phyloP scores from a whole-genome alignment of 2,329 filamentous ascomycete genomes.

The Cytospora schulzeri region DNA sequence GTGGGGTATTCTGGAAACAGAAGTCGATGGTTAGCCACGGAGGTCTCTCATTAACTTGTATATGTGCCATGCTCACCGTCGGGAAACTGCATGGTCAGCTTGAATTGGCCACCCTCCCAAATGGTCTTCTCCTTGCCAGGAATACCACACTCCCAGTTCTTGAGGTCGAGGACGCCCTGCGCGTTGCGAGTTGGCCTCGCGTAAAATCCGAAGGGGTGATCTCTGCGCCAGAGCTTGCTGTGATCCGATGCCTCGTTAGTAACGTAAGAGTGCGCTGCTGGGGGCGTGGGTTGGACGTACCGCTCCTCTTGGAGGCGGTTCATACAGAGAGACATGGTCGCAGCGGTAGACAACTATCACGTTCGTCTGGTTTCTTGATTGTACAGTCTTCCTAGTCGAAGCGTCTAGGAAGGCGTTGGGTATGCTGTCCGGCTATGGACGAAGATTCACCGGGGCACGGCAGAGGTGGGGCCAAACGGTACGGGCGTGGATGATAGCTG shows the following conservation, averaged over 20 bases:
- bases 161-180: constrained; percentile 84
- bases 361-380: background rate
- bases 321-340: constrained; percentile 79
- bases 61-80: constrained; percentile 67
- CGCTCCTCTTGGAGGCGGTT: constrained; percentile 88
- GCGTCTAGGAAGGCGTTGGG: background rate
- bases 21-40: constrained; percentile 30
- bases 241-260: constrained; percentile 11
- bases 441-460: background rate
- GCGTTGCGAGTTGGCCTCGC: constrained; percentile 81
- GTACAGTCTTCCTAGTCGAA: background rate
- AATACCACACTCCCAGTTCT: constrained; percentile 95
- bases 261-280: background rate
- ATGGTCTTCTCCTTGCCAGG: constrained; percentile 96
- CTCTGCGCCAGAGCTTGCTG: constrained; percentile 94
- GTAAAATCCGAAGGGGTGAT: constrained; percentile 97
- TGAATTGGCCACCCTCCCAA: constrained; percentile 97
- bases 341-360: background rate
- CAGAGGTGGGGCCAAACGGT: constrained; percentile 2
- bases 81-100: constrained; percentile 88
- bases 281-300: constrained; percentile 50
- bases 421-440: background rate
- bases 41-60: background rate
- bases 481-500: background rate
- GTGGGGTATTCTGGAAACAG: constrained; percentile 82